Evolutionary conservation across 352 stramenopile genomes (phyloP).

Genomic region (Phytophthora capsici): DNA sequence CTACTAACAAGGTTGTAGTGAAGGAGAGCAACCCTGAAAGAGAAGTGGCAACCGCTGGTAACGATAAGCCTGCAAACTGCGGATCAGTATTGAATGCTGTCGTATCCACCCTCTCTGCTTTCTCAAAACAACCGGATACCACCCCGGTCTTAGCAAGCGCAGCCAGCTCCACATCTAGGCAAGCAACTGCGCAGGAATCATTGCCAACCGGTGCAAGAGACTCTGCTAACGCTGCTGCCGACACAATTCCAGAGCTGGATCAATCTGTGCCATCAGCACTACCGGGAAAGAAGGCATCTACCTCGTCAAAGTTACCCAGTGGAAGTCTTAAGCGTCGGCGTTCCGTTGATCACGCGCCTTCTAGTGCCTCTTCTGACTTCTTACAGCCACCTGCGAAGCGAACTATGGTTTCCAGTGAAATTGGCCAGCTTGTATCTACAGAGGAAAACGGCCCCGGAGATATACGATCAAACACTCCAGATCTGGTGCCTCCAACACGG

Average conservation of each 20-base stretch:
- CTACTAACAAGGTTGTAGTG: not conserved
- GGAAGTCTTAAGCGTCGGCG: constrained; percentile 21
- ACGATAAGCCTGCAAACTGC: not conserved
- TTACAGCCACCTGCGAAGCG: constrained; percentile 12
- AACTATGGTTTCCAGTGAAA: constrained; percentile 1
- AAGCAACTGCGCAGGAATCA: not conserved
- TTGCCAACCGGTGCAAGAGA: not conserved
- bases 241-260: not conserved
- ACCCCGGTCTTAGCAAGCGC: not conserved
- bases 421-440: not conserved
- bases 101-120: not conserved
- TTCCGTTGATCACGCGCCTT: not conserved
- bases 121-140: not conserved
- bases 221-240: not conserved
- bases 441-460: not conserved
- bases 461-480: too few relatives aligned
- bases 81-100: too few relatives aligned
- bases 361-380: not conserved
- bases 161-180: not conserved
- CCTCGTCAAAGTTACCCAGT: not conserved
- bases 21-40: not conserved
- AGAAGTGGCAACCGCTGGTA: not conserved
- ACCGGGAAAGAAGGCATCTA: not conserved
- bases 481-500: not conserved
- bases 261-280: not conserved